Conservation (phyloP, 2,329 filamentous ascomycete genomes). For the Alternaria burnsii region DNA sequence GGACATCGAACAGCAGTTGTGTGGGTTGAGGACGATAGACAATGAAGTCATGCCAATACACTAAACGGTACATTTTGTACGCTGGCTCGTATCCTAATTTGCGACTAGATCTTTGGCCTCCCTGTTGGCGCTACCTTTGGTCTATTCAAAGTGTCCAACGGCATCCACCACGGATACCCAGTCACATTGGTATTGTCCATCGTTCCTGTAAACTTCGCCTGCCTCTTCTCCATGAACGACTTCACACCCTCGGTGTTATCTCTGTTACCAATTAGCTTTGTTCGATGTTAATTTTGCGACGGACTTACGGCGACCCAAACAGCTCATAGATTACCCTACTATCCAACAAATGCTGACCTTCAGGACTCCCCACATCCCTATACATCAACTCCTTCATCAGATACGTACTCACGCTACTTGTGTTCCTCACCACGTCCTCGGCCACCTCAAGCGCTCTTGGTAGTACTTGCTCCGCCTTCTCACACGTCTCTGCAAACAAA, state of each 20-base stretch:
- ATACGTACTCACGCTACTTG: conserved; percentile 69
- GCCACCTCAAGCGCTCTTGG: conserved; percentile 72
- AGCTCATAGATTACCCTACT: conserved; percentile 69
- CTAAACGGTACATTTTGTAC: background rate
- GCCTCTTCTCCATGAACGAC: conserved; percentile 75
- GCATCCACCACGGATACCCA: conserved; percentile 74
- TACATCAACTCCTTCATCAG: conserved; percentile 79
- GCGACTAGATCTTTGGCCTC: conserved; percentile 41
- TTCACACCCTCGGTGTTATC: conserved; percentile 73
- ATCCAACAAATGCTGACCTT: conserved; percentile 76
- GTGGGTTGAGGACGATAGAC: conserved; percentile 17
- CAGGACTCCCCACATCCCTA: conserved; percentile 65
- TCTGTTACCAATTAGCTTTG: conserved; percentile 40
- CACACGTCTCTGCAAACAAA: conserved; percentile 72
- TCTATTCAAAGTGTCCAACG: conserved; percentile 57
- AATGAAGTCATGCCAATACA: conserved; percentile 22
- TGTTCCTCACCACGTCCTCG: conserved; percentile 71
- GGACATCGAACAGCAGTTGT: conserved; percentile 3
- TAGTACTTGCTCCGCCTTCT: conserved; percentile 67
- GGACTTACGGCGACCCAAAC: conserved; percentile 59
- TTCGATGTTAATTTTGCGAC: background rate
- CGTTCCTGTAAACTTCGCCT: conserved; percentile 67
- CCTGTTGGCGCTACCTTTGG: conserved; percentile 47
- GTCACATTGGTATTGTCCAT: conserved; percentile 67
- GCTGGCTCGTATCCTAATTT: conserved; percentile 1